A percentile compares a stretch with the other conserved stretches of the same genome.
These are phyloP conservation scores for Oryza coarctata DNA, from an alignment of 176 grass and related monocot genomes.

Conservation along the genomic window DNA sequence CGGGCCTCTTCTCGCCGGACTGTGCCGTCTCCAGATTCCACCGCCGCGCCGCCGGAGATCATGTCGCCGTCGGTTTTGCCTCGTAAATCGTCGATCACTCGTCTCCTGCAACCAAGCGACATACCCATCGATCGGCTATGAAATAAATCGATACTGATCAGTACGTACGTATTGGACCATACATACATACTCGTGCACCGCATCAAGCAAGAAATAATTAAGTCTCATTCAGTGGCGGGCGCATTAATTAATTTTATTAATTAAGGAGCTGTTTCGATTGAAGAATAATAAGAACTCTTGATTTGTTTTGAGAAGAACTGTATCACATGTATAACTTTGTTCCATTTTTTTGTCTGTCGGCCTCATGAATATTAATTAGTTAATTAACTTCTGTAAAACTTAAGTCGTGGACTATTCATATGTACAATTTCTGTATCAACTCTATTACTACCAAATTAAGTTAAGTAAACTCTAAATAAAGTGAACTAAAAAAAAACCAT, in stretches of 20 bases:
- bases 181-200: background rate
- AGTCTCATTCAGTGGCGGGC: background rate
- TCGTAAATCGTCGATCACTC: background rate
- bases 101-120: background rate
- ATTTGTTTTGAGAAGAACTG: background rate
- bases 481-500: background rate
- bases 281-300: background rate
- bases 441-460: background rate
- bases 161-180: background rate
- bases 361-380: background rate
- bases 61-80: background rate
- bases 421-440: background rate
- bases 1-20: constrained; percentile 15
- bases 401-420: background rate
- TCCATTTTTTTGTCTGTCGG: background rate
- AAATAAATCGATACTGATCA: background rate
- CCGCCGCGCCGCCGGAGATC: background rate
- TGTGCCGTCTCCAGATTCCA: constrained; percentile 14
- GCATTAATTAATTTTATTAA: background rate
- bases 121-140: background rate
- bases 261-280: background rate
- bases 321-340: background rate
- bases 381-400: background rate
- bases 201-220: background rate
- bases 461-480: background rate